Conservation (phyloP, 176 grass and related monocot species). For the Cymbopogon citratus region DNA sequence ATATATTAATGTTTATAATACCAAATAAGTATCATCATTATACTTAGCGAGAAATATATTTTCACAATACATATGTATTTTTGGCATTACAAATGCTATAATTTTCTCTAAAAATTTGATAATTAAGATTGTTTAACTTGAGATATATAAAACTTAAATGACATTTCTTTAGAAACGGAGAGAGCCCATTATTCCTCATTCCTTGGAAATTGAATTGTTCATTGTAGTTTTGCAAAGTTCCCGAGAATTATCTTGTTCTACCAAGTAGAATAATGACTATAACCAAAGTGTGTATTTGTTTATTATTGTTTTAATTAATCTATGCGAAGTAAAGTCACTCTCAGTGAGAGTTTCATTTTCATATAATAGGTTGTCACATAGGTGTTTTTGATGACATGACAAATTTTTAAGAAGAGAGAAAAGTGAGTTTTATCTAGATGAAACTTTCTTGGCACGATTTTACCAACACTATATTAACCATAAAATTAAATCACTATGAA, state of each 20-base stretch:
- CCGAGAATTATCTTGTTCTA: neutral
- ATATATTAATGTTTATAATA: neutral
- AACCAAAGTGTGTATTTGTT: neutral
- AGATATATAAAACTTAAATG: neutral
- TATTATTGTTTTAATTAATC: neutral
- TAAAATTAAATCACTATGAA: no score
- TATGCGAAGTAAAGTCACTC: no score
- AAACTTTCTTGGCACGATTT: no score
- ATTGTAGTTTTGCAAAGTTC: neutral
- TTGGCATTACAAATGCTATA: neutral
- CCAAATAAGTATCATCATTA: neutral
- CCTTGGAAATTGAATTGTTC: neutral
- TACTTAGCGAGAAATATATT: neutral
- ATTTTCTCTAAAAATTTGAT: neutral
- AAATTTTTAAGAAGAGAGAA: no score
- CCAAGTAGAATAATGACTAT: neutral
- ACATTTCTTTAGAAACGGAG: neutral
- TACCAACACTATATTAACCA: no score
- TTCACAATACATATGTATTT: neutral
- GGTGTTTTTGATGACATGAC: no score
- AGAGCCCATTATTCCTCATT: neutral
- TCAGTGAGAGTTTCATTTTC: no score
- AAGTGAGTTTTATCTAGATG: no score
- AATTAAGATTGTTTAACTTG: neutral
- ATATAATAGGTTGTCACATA: no score